Conservation (phyloP, 108 stramenopile species). For the Cylindrotheca closterium region DNA sequence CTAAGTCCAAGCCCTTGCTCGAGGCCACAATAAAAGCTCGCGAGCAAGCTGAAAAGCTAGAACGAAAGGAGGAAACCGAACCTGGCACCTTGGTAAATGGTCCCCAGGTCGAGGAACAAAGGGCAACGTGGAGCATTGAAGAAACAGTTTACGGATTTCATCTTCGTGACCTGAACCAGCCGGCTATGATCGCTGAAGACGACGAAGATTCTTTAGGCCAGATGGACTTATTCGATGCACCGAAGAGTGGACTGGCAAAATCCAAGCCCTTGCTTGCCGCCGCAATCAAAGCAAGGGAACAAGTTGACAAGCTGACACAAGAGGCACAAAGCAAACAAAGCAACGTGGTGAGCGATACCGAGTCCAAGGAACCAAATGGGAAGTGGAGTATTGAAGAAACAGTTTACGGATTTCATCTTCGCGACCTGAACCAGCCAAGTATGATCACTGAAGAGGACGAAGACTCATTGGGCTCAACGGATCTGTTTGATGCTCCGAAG, state of each 20-base stretch:
- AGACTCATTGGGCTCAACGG: not conserved
- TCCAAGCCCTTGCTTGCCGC: not conserved
- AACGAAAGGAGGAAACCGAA: not conserved
- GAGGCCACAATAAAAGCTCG: not conserved
- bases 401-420: not conserved
- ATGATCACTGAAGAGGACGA: conserved; percentile 2
- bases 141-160: not conserved
- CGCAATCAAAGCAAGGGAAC: no score
- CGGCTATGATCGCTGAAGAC: not conserved
- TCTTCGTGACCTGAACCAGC: conserved; percentile 3
- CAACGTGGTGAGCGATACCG: no score
- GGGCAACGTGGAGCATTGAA: no score
- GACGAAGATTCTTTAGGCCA: not conserved
- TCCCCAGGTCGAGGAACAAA: no score
- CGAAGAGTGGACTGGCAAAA: not conserved
- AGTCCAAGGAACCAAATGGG: not conserved
- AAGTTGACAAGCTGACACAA: no score
- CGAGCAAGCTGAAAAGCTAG: not conserved
- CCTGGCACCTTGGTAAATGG: no score
- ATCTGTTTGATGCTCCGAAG: conserved; percentile 3
- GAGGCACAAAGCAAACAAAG: no score
- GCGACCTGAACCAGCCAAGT: conserved; percentile 7
- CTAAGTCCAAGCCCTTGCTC: no score
- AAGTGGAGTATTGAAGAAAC: not conserved
- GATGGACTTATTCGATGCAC: not conserved